Percentiles rank a stretch among this genome's conserved stretches.
Evolutionary conservation across 768 basidiomycete species (phyloP).

Genomic region (Astraeus odoratus): DNA sequence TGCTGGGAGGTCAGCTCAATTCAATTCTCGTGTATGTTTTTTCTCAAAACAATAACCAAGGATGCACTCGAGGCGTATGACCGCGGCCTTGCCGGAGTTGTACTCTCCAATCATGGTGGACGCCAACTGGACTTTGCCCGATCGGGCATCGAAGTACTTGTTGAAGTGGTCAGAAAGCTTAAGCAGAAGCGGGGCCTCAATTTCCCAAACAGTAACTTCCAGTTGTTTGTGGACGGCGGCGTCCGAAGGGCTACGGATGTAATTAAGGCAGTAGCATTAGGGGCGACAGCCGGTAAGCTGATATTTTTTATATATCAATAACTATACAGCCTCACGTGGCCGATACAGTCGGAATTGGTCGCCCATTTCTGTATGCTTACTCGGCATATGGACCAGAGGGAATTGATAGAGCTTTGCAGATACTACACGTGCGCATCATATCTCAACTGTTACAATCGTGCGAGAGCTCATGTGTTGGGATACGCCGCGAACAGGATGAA

Average conservation of each 20-base stretch:
- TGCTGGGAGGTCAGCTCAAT: constrained; percentile 57
- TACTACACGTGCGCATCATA: constrained; percentile 50
- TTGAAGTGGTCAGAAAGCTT: constrained; percentile 73
- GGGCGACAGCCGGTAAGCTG: constrained; percentile 74
- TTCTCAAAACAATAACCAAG: constrained; percentile 22
- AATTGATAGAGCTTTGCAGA: constrained; percentile 74
- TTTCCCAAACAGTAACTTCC: constrained; percentile 76
- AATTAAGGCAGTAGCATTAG: constrained; percentile 80
- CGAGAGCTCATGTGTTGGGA: neutral
- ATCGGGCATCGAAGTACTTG: constrained; percentile 86
- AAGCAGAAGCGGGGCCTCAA: constrained; percentile 56
- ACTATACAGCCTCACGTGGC: constrained; percentile 6
- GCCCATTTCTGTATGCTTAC: constrained; percentile 85
- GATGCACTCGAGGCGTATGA: constrained; percentile 86
- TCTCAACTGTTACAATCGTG: neutral
- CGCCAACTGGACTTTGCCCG: constrained; percentile 75
- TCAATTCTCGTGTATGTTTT: neutral
- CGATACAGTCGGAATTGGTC: constrained; percentile 64
- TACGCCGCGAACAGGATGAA: constrained; percentile 59
- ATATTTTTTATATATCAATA: neutral
- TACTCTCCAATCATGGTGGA: constrained; percentile 85
- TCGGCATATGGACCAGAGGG: constrained; percentile 86
- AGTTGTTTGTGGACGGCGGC: constrained; percentile 91
- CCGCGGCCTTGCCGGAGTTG: constrained; percentile 61
- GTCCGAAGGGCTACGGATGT: constrained; percentile 88